Evolutionary conservation across 495 filamentous ascomycete genomes (phyloP).

Genomic region (Parmelia sp.): DNA sequence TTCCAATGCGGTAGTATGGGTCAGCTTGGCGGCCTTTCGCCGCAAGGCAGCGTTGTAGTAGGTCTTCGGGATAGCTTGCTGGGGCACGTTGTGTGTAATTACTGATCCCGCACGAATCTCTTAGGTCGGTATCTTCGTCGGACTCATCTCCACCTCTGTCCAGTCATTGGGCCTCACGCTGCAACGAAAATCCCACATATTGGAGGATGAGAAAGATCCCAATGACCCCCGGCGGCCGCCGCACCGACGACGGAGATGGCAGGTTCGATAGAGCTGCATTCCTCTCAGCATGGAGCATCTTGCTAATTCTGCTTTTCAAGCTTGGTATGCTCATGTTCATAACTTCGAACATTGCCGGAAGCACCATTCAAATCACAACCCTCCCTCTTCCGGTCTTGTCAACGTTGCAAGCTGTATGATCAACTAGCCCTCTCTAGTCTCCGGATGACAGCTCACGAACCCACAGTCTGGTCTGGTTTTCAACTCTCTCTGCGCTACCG

Average conservation of each 20-base stretch:
- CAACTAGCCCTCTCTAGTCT: slow-evolving; percentile 24
- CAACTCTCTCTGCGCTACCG: slow-evolving; percentile 92
- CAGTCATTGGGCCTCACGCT: slow-evolving; percentile 96
- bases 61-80: slow-evolving; percentile 29
- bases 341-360: slow-evolving; percentile 85
- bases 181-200: slow-evolving; percentile 95
- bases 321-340: slow-evolving; percentile 97
- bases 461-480: slow-evolving; percentile 81
- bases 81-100: background rate
- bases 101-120: slow-evolving; percentile 21
- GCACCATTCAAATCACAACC: slow-evolving; percentile 95
- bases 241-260: slow-evolving; percentile 88
- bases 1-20: slow-evolving; percentile 48
- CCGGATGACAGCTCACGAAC: slow-evolving; percentile 4
- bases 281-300: background rate
- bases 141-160: slow-evolving; percentile 83
- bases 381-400: slow-evolving; percentile 91
- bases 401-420: slow-evolving; percentile 73
- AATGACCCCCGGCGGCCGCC: slow-evolving; percentile 76
- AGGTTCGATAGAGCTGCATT: slow-evolving; percentile 43
- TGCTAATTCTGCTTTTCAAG: slow-evolving; percentile 28
- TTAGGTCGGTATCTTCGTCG: slow-evolving; percentile 87
- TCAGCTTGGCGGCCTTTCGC: slow-evolving; percentile 75
- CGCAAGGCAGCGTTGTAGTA: slow-evolving; percentile 80
- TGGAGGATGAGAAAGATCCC: slow-evolving; percentile 88